phyloP scores from a whole-genome alignment of 768 basidiomycete species.

The Termitomyces sp. region DNA sequence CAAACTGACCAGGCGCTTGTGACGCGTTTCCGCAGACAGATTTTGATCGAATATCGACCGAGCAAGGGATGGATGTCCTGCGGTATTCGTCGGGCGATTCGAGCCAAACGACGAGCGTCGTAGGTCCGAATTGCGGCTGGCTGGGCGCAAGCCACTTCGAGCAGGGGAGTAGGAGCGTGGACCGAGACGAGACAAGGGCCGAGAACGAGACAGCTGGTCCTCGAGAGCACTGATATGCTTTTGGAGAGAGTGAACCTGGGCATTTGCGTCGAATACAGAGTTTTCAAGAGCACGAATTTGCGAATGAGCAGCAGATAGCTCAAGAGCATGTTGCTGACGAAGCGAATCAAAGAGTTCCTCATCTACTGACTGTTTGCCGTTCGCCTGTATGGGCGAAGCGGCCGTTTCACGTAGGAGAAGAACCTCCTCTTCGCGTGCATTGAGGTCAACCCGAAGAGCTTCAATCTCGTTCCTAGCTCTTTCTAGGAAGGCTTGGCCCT shows the following conservation, averaged over 20 bases:
- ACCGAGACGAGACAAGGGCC: conserved; percentile 35
- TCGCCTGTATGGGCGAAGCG: conserved; percentile 33
- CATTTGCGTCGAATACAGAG: conserved; percentile 67
- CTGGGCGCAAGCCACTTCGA: conserved; percentile 37
- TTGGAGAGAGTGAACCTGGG: conserved; percentile 59
- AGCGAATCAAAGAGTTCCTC: conserved; percentile 69
- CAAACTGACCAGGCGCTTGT: conserved; percentile 79
- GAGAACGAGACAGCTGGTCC: conserved; percentile 54
- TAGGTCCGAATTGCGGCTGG: conserved; percentile 35
- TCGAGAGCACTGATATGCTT: conserved; percentile 62
- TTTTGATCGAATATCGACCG: conserved; percentile 64
- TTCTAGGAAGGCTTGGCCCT: conserved; percentile 59
- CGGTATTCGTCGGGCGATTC: conserved; percentile 29
- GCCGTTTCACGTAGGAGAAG: conserved; percentile 47
- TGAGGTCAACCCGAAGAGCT: conserved; percentile 56
- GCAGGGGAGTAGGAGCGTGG: conserved; percentile 44
- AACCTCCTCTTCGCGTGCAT: conserved; percentile 61
- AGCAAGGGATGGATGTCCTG: conserved; percentile 34
- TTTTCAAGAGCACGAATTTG: conserved; percentile 76
- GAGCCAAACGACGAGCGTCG: conserved; percentile 35
- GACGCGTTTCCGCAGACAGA: conserved; percentile 69
- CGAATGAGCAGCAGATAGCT: conserved; percentile 75
- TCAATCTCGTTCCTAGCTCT: conserved; percentile 70
- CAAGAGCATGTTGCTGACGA: conserved; percentile 73
- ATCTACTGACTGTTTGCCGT: conserved; percentile 52